These are phyloP conservation scores for Berberis thunbergii DNA, from an alignment of 164 flowering plant species.

Conservation along the genomic window DNA sequence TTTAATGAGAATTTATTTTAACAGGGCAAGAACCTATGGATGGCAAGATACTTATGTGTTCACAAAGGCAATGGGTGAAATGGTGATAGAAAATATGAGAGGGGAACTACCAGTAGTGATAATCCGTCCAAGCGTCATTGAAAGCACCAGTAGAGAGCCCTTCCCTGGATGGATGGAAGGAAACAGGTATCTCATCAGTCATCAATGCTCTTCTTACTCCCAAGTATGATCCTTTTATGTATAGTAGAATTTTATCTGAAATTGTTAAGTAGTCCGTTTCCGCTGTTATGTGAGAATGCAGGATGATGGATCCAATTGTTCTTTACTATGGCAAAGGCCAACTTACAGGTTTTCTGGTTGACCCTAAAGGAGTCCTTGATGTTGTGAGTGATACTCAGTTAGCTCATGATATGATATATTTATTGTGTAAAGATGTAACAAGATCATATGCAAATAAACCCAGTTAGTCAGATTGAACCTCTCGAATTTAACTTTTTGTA, in stretches of 20 bases:
- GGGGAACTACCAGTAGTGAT: neutral
- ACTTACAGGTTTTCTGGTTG: constrained; percentile 76
- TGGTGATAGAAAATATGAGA: neutral
- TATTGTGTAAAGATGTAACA: neutral
- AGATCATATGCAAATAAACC: neutral
- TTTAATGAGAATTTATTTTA: neutral
- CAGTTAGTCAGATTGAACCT: neutral
- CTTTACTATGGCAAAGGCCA: constrained; percentile 88
- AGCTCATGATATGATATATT: neutral
- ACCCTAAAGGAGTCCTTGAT: constrained; percentile 80
- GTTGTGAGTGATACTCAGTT: constrained; percentile 42
- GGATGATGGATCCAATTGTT: constrained; percentile 96
- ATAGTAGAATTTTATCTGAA: too few species aligned
- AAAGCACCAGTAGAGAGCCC: neutral
- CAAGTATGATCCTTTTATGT: too few species aligned
- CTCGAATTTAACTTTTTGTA: neutral
- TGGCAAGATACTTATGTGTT: constrained; percentile 1
- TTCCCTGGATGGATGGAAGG: constrained; percentile 4
- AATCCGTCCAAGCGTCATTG: neutral
- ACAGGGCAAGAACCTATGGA: constrained; percentile 1
- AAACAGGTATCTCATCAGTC: neutral
- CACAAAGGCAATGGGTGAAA: constrained; percentile 1
- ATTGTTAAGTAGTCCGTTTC: too few species aligned
- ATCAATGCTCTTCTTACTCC: too few species aligned
- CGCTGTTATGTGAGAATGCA: constrained; percentile 4